Base-by-base conservation (phyloP, 345 rosid genomes). In the Pistacia vera region DNA sequence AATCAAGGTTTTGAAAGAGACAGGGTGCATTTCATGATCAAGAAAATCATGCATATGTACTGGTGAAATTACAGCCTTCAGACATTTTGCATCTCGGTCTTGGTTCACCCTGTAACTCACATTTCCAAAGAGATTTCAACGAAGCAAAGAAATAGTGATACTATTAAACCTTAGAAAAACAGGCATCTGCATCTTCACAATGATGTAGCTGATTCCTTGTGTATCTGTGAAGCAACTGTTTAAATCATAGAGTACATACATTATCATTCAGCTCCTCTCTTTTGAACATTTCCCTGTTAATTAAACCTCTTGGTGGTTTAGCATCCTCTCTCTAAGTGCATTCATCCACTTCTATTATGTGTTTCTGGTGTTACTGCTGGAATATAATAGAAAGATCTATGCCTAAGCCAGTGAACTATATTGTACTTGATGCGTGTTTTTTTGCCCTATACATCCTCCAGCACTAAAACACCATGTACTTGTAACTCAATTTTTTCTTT, bases 271-370 rank as follows among this genome's bases (percentile, higher is more conserved):
- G 28, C 20, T 49, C 8, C 61, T 46, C 16, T 28, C 25, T 46
- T n/a, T 35, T 18, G n/a, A 70, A 36, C n/a, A 30, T 55, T 56
- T 8, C 49, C 56, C 3, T 52, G 56, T 11, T 52, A 14, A 16
- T 16, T 63, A 33, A 73, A 46, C 75, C 8, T 8, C 25, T 72
- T 70, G 18, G 48, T 72, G 59, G 51, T 72, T 61, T 46, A 46
- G 58, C 68, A 16, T 58, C 28, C 66, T 46, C 33, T 48, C 46
- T 61, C 68, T 13, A 11, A 11, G 35, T 62, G 33, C 41, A 61
- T 17, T 62, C 49, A 10, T 58, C 58, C 28, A 41, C 66, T 44
- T 10, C 18, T 2, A 35, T 8, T 65, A 35, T 65, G 14, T n/a
- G 62, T 58, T 58, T 58, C 52, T 38, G 30, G 41, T 65, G 33